Base-by-base conservation (phyloP, 139 green algal species). In the Diplosphaera chodatii region DNA sequence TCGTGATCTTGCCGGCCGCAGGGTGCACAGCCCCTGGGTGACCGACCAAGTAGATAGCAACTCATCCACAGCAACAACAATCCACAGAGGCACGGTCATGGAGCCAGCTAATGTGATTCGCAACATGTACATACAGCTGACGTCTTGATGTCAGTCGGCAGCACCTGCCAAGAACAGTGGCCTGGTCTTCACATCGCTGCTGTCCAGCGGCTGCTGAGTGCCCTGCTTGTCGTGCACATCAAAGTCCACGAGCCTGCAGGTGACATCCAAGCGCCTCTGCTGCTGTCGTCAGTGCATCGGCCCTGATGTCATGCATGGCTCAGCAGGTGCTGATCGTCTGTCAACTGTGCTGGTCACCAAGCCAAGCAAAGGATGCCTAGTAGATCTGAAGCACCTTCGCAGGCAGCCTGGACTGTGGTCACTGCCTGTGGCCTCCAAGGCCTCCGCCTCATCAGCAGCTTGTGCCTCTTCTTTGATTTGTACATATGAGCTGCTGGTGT, bases 161-260 rank as follows among this genome's bases (percentile, higher is more conserved):
- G 30, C 32, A 86, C 76, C 79, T 66, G 68, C 74, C 0, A 83
- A 23, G 32, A 69, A 80, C 67, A 77, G 62, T 1, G 15, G 40
- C 28, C 40, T 30, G 37, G 69, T 64, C 20, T 75, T 29, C 22
- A 76, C n/a, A 15, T 73, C 69, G 28, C 80, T 8, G 22, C 71
- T 71, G n/a, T 90, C 80, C 1, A 91, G 33, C 16, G 78, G 76
- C 63, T 87, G 77, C 55, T 74, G 41, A 25, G 80, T 68, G 29
- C 77, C 77, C 21, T 75, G 33, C 4, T 55, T 40, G 40, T 86
- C 79, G 0, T 40, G 34, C 20, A 89, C 32, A n/a, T 22, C 41
- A 56, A 88, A 91, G 71, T 89, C 72, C 25, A 79, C 40, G 64
- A 91, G 67, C 73, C 85, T 86, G 78, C 67, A 73, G 0, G 31